Evolutionary conservation across 2,329 filamentous ascomycete species (phyloP).

Genomic region (Pseudodiploospora longispora): DNA sequence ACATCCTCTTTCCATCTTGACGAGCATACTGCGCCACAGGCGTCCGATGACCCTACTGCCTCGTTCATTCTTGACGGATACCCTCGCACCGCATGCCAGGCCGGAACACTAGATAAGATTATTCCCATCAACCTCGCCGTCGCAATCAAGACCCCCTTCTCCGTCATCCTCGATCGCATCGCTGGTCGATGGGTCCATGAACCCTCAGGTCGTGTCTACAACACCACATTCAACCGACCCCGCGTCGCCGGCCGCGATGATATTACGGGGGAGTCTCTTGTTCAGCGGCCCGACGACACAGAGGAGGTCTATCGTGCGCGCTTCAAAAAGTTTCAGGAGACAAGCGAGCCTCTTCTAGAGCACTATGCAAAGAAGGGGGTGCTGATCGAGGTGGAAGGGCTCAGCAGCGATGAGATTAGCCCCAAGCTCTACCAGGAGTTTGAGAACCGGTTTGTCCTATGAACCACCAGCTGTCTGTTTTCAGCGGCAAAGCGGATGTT

Average conservation of each 20-base stretch:
- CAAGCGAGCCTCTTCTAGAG: slow-evolving; percentile 73
- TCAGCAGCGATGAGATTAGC: slow-evolving; percentile 90
- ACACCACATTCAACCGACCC: slow-evolving; percentile 85
- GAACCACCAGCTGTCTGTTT: neutral
- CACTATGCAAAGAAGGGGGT: slow-evolving; percentile 82
- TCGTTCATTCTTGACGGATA: slow-evolving; percentile 97
- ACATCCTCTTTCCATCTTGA: slow-evolving; percentile 31
- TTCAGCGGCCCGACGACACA: slow-evolving; percentile 77
- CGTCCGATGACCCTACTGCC: slow-evolving; percentile 63
- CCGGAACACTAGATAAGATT: slow-evolving; percentile 64
- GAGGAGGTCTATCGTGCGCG: slow-evolving; percentile 78
- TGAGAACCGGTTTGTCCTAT: slow-evolving; percentile 56
- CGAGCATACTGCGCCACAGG: slow-evolving; percentile 29
- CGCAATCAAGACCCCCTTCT: slow-evolving; percentile 74
- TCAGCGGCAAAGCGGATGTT: neutral
- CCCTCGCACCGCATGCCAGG: slow-evolving; percentile 79
- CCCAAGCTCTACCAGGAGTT: slow-evolving; percentile 84
- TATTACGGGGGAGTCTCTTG: slow-evolving; percentile 77
- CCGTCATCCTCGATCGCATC: slow-evolving; percentile 84
- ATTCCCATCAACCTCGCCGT: slow-evolving; percentile 95
- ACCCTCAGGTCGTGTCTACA: slow-evolving; percentile 87
- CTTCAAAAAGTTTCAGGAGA: slow-evolving; percentile 78
- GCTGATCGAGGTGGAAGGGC: slow-evolving; percentile 77
- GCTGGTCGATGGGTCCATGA: slow-evolving; percentile 90
- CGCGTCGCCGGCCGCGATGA: slow-evolving; percentile 77